A percentile compares a stretch with the other conserved stretches of the same genome.
Conservation (phyloP, 768 basidiomycete genomes). For the Phlebiopsis gigantea region DNA sequence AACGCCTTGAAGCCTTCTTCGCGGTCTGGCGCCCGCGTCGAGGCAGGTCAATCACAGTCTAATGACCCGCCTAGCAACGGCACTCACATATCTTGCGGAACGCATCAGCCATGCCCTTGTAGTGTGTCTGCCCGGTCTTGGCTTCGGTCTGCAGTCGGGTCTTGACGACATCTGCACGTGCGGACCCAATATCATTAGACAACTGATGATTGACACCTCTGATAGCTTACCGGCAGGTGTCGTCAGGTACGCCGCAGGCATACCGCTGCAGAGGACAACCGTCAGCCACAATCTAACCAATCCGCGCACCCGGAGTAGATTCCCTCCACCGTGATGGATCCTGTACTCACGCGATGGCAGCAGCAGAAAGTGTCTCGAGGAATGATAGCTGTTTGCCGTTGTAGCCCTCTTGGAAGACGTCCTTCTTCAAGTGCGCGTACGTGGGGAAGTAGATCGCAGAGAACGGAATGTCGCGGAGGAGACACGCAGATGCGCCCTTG, state of each 20-base stretch:
- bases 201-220: conserved; percentile 16
- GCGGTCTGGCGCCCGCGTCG: conserved; percentile 43
- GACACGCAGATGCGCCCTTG: conserved; percentile 87
- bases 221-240: conserved; percentile 71
- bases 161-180: conserved; percentile 79
- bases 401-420: conserved; percentile 92
- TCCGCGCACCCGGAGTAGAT: not conserved
- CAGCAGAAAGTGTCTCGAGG: conserved; percentile 79
- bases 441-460: conserved; percentile 90
- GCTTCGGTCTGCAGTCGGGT: conserved; percentile 94
- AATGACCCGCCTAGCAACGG: not conserved
- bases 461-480: conserved; percentile 95
- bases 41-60: conserved; percentile 6
- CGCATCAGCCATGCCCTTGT: conserved; percentile 87
- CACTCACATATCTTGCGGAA: conserved; percentile 83
- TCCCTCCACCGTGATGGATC: conserved; percentile 12
- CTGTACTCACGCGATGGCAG: conserved; percentile 69
- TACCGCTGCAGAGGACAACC: conserved; percentile 57
- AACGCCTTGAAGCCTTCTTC: conserved; percentile 89
- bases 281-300: conserved; percentile 7
- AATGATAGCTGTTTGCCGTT: conserved; percentile 92
- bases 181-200: conserved; percentile 10
- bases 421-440: conserved; percentile 87
- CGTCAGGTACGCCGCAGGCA: conserved; percentile 94
- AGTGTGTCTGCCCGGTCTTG: conserved; percentile 83